Conservation (phyloP, 2,329 filamentous ascomycete genomes). For the Pseudonectria foliicola region DNA sequence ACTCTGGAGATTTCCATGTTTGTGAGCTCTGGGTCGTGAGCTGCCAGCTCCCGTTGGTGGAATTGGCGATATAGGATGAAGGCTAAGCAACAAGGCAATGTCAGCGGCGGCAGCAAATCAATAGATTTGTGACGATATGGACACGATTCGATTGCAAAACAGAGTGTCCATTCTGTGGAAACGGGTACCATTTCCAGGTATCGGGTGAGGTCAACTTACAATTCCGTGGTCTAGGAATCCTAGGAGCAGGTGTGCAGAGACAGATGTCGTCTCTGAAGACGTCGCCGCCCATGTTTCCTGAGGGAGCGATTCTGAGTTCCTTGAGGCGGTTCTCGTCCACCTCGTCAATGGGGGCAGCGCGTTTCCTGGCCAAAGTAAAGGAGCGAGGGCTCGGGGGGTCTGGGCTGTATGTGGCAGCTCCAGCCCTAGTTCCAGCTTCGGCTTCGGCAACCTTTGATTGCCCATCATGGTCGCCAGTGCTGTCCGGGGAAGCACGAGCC, state of each 20-base stretch:
- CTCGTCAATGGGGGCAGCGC: conserved; percentile 39
- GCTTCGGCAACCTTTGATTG: too few species aligned
- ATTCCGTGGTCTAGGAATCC: conserved; percentile 52
- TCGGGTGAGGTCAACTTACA: conserved; percentile 42
- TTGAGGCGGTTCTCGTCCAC: conserved; percentile 34
- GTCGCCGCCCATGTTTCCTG: conserved; percentile 23
- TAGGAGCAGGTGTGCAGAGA: conserved; percentile 49
- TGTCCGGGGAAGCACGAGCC: conserved; percentile 16
- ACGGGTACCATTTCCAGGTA: too few species aligned
- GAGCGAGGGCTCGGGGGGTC: conserved; percentile 21
- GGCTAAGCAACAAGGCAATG: conserved; percentile 45
- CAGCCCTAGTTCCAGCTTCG: too few species aligned
- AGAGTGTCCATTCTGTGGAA: too few species aligned
- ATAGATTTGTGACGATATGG: neutral
- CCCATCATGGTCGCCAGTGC: conserved; percentile 14
- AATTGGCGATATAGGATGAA: conserved; percentile 97
- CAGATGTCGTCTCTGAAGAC: conserved; percentile 41
- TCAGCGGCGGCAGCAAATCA: conserved; percentile 14
- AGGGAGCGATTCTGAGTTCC: conserved; percentile 21
- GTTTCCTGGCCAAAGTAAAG: conserved; percentile 29
- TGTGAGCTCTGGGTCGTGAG: conserved; percentile 77
- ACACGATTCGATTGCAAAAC: neutral
- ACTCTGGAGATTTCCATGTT: conserved; percentile 98
- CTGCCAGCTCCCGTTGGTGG: conserved; percentile 75
- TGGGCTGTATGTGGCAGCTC: conserved; percentile 13